Percentiles rank a stretch among this genome's conserved stretches.
Conservation (phyloP, 2,329 filamentous ascomycete species). For the Mycosphaerella sp. region DNA sequence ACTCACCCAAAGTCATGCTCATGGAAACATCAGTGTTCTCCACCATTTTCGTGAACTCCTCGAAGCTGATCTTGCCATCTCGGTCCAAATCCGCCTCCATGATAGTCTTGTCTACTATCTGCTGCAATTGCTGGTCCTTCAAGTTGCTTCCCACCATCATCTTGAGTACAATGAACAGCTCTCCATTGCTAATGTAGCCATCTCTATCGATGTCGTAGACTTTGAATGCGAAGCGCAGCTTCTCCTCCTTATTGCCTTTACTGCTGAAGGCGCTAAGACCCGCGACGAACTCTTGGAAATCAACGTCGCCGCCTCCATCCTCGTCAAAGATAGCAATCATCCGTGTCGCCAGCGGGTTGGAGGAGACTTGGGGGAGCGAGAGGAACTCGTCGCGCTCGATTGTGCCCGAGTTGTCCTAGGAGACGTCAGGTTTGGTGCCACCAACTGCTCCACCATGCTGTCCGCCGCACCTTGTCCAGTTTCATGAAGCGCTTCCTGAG, state of each 20-base stretch:
- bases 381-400: conserved; percentile 99
- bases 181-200: conserved; percentile 97
- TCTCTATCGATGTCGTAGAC: conserved; percentile 99
- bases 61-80: conserved; percentile 97
- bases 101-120: conserved; percentile 99
- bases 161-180: conserved; percentile 98
- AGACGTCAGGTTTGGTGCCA: conserved; percentile 10
- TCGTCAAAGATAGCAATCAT: conserved; percentile 99
- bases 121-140: conserved; percentile 97
- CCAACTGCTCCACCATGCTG: not conserved
- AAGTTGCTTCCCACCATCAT: conserved; percentile 99
- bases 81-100: conserved; percentile 97
- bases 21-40: conserved; percentile 75
- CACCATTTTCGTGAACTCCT: conserved; percentile 98
- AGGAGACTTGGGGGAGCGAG: conserved; percentile 92
- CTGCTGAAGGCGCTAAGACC: conserved; percentile 92
- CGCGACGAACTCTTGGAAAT: conserved; percentile 98
- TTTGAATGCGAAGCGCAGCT: conserved; percentile 95
- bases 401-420: conserved; percentile 90
- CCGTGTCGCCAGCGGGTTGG: conserved; percentile 92
- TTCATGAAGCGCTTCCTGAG: conserved; percentile 99
- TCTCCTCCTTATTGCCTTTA: conserved; percentile 99
- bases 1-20: conserved; percentile 61
- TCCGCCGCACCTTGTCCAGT: conserved; percentile 75
- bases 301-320: conserved; percentile 93